phyloP scores from a whole-genome alignment of 2,329 filamentous ascomycete genomes.

The Zarea fungicola region DNA sequence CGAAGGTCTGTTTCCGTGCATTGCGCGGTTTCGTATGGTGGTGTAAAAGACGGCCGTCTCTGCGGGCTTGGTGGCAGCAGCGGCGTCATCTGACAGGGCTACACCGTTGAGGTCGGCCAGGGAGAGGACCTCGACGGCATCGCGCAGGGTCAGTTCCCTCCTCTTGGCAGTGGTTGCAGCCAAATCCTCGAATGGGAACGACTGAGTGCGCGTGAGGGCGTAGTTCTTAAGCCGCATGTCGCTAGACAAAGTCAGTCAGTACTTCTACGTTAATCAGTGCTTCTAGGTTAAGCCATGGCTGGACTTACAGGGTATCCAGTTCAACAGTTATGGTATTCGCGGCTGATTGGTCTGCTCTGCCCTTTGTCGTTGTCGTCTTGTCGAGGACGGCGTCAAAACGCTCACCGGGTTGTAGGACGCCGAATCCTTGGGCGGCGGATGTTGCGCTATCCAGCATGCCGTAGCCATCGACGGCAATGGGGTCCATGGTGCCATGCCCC shows the following conservation, averaged over 20 bases:
- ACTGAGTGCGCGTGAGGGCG: constrained; percentile 17
- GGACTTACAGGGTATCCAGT: constrained; percentile 11
- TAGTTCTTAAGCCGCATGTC: constrained; percentile 20
- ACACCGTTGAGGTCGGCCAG: constrained; percentile 4
- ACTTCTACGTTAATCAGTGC: too few species aligned
- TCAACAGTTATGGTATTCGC: constrained; percentile 6
- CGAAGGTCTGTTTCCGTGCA: constrained; percentile 18
- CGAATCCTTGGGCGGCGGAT: constrained; percentile 13
- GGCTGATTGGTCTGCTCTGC: not conserved
- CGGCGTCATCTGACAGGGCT: not conserved
- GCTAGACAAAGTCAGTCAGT: too few species aligned
- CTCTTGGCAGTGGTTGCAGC: not conserved
- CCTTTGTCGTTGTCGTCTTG: not conserved
- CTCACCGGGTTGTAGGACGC: constrained; percentile 19
- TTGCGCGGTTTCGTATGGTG: constrained; percentile 18
- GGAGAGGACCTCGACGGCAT: not conserved
- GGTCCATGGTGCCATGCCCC: constrained; percentile 12
- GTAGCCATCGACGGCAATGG: constrained; percentile 18
- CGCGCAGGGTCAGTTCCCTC: not conserved
- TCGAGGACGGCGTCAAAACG: constrained; percentile 16
- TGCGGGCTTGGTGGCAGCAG: not conserved
- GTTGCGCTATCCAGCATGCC: constrained; percentile 6
- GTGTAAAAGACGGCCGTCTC: constrained; percentile 18
- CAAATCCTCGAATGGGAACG: constrained; percentile 14
- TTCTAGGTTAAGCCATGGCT: too few species aligned